phyloP scores from a whole-genome alignment of 1,284 basidiomycete species.

The Vanrija sp. region DNA sequence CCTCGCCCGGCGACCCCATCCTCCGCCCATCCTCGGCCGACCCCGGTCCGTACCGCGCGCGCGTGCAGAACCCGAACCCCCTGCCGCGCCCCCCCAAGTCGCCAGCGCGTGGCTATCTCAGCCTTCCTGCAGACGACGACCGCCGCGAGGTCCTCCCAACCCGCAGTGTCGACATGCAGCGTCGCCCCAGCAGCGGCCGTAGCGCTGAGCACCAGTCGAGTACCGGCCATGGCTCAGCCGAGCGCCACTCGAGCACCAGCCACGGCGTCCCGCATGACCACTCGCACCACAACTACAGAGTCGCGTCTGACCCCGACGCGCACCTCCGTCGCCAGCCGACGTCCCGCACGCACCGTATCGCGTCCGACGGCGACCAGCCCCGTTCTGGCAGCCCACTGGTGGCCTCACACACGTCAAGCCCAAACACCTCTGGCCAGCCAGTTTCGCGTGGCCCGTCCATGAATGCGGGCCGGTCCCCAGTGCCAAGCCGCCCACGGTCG shows the following conservation, averaged over 20 bases:
- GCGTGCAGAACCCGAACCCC: too few relatives aligned
- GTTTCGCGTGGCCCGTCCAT: background rate
- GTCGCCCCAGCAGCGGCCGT: too few relatives aligned
- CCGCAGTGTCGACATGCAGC: background rate
- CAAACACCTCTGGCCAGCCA: background rate
- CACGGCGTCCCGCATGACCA: background rate
- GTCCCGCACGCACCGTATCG: background rate
- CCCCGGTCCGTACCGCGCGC: too few relatives aligned
- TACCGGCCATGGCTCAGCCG: background rate
- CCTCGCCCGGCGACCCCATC: too few relatives aligned
- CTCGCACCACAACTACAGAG: background rate
- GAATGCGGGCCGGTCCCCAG: background rate
- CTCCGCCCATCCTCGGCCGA: too few relatives aligned
- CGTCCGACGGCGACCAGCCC: too few relatives aligned
- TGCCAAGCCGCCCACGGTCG: constrained; percentile 3
- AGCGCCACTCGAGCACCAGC: too few relatives aligned
- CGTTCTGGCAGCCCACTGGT: too few relatives aligned
- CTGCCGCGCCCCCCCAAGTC: background rate
- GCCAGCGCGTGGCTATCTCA: background rate
- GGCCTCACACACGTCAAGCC: too few relatives aligned
- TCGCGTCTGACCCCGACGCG: background rate
- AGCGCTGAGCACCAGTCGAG: background rate
- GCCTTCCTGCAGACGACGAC: background rate
- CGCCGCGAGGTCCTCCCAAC: background rate
- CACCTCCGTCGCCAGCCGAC: background rate